Base-by-base conservation (phyloP, 2,329 filamentous ascomycete species). In the Alternaria infectoria region DNA sequence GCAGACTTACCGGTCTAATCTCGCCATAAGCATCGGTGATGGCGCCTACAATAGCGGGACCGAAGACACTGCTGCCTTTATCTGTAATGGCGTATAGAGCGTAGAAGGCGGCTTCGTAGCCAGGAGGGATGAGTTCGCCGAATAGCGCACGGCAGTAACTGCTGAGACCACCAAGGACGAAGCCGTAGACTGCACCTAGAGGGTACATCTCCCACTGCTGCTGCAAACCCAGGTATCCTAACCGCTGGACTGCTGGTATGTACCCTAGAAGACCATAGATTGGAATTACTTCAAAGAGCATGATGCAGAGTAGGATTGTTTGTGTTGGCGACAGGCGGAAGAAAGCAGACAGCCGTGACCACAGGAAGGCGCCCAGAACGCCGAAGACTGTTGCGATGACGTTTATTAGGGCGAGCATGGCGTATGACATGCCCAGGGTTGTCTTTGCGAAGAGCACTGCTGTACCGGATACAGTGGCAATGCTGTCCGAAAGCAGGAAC, bases 171-270 rank as follows among this genome's bases (percentile, higher is more conserved):
- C 96, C 96, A 28, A 98, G 88, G 2, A 98, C 94, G 54, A 99
- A 88, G 0, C 96, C 96, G 79, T 97, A 98, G 12, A 98, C 88
- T 4, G 92, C 91, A 0, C 93, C 94, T 1, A 99, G 82, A 0
- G 93, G 92, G 73, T 96, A 98, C 93, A 99, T 97, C 73, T 99
- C 96, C 92, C 93, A 97, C 4, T 92, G 90, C 76, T 96, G 90
- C 79, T 97, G 93, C n/a, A 99, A 85, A 2, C 96, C 96, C 44
- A 93, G 82, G 6, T 92, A 89, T 1, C 93, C 94, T 80, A 91
- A 88, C 8, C 85, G 82, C 71, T 89, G 87, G 50, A 99, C 86
- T 7, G 92, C 88, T 0, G 94, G 93, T 15, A 98, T 85, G 75
- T 96, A 97, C 1, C 94, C 94, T 17, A 97, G 82, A 12, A 99